These are phyloP conservation scores for Phytophthora idaei DNA, from an alignment of 352 stramenopile species.

Conservation along the genomic window DNA sequence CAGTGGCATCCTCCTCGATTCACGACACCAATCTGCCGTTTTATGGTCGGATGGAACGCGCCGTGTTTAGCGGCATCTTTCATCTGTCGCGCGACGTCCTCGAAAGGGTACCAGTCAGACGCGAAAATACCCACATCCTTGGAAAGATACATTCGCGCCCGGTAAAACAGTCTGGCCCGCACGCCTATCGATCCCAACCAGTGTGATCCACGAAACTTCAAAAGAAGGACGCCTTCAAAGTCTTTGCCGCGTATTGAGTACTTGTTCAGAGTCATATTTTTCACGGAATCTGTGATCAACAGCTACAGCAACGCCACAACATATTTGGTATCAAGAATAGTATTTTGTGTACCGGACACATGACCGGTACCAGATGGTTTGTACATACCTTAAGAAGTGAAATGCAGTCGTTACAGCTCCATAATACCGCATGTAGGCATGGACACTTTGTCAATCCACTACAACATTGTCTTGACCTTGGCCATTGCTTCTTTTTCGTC, in stretches of 20 bases:
- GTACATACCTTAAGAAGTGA: constrained; percentile 6
- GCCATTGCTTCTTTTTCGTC: constrained; percentile 3
- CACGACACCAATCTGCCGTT: constrained; percentile 3
- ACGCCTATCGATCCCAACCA: constrained; percentile 14
- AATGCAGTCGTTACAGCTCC: not conserved
- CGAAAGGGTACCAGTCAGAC: constrained; percentile 14
- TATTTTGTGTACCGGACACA: not conserved
- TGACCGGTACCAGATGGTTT: constrained; percentile 1
- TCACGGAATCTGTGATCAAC: not conserved
- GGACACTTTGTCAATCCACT: constrained; percentile 1
- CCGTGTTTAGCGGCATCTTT: not conserved
- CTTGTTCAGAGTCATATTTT: constrained; percentile 7
- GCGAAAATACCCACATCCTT: constrained; percentile 1
- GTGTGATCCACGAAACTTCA: constrained; percentile 3
- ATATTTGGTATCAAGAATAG: not conserved
- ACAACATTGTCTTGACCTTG: not conserved
- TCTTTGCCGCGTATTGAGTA: constrained; percentile 1
- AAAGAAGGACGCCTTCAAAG: constrained; percentile 8
- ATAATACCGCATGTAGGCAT: not conserved
- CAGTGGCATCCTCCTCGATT: constrained; percentile 9
- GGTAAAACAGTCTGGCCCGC: not conserved
- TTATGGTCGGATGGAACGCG: constrained; percentile 1
- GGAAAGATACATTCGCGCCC: not conserved
- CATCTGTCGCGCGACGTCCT: not conserved
- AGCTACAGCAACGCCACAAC: not conserved